phyloP scores from a whole-genome alignment of 2,329 filamentous ascomycete species.

The Arthrocladium fulminans region DNA sequence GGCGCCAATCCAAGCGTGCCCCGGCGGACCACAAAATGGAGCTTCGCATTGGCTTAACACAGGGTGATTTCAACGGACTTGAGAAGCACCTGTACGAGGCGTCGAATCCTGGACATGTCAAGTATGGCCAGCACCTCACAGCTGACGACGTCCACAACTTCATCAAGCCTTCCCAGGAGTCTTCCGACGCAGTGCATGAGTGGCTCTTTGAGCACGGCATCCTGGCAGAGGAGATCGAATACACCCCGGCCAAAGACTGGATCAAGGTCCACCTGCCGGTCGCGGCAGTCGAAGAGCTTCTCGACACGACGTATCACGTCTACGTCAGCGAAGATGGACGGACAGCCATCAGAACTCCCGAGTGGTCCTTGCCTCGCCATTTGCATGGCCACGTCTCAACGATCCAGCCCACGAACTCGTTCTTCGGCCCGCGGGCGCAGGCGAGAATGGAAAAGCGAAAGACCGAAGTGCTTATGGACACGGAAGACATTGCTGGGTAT shows the following conservation, averaged over 20 bases:
- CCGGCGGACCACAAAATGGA: constrained; percentile 41
- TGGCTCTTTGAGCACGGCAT: constrained; percentile 10
- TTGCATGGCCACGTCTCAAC: constrained; percentile 9
- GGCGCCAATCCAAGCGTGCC: constrained; percentile 40
- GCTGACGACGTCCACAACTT: constrained; percentile 9
- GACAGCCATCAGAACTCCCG: constrained; percentile 8
- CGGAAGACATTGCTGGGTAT: constrained; percentile 3
- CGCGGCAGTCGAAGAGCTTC: constrained; percentile 6
- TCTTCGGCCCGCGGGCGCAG: constrained; percentile 9
- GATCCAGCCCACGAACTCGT: constrained; percentile 11
- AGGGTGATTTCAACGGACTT: constrained; percentile 20
- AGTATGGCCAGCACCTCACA: constrained; percentile 10
- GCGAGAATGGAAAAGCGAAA: constrained; percentile 7
- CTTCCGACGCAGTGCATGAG: constrained; percentile 6
- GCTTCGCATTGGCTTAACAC: constrained; percentile 47
- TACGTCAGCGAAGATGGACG: constrained; percentile 6
- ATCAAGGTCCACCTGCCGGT: constrained; percentile 9
- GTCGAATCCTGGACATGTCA: neutral
- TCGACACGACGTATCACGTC: constrained; percentile 10
- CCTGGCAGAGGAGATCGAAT: constrained; percentile 2
- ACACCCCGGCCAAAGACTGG: constrained; percentile 8
- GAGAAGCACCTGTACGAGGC: constrained; percentile 7
- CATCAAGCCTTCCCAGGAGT: constrained; percentile 8
- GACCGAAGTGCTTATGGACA: constrained; percentile 4
- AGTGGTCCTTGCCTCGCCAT: constrained; percentile 11